phyloP scores from a whole-genome alignment of 805 yeast genomes.

The Ogataea saltuana region DNA sequence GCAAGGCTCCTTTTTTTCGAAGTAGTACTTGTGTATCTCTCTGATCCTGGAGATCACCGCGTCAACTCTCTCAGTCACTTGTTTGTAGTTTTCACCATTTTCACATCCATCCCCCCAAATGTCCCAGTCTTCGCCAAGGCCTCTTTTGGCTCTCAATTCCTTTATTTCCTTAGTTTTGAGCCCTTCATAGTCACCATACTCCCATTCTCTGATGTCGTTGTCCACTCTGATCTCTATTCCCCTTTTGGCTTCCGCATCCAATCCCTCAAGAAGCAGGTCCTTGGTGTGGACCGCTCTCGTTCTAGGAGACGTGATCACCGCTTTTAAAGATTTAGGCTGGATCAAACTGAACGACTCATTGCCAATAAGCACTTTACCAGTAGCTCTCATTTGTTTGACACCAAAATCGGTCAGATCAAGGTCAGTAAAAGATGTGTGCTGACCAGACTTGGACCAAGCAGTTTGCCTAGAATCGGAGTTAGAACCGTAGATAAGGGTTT shows the following conservation, averaged over 20 bases:
- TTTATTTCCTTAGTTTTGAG: slow-evolving; percentile 65
- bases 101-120: slow-evolving; percentile 96
- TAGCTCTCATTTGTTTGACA: slow-evolving; percentile 67
- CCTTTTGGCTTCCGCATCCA: slow-evolving; percentile 44
- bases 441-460: slow-evolving; percentile 94
- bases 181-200: slow-evolving; percentile 96
- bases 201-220: slow-evolving; percentile 89
- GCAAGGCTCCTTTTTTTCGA: slow-evolving; percentile 52
- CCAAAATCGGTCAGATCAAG: slow-evolving; percentile 77
- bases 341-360: slow-evolving; percentile 51
- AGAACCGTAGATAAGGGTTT: background rate
- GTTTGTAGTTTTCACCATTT: slow-evolving; percentile 70
- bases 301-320: slow-evolving; percentile 80
- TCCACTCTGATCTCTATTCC: slow-evolving; percentile 50
- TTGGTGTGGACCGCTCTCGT: slow-evolving; percentile 75
- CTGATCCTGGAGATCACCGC: slow-evolving; percentile 64
- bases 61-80: slow-evolving; percentile 75
- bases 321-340: slow-evolving; percentile 60
- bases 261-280: slow-evolving; percentile 55
- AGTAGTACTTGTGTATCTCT: slow-evolving; percentile 54
- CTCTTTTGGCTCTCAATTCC: slow-evolving; percentile 56
- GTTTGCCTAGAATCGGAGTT: slow-evolving; percentile 56
- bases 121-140: slow-evolving; percentile 60
- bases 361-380: slow-evolving; percentile 73
- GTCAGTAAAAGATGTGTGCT: slow-evolving; percentile 86